These are phyloP conservation scores for Sphagnurus paluster DNA, from an alignment of 1,284 basidiomycete genomes.

Conservation along the genomic window DNA sequence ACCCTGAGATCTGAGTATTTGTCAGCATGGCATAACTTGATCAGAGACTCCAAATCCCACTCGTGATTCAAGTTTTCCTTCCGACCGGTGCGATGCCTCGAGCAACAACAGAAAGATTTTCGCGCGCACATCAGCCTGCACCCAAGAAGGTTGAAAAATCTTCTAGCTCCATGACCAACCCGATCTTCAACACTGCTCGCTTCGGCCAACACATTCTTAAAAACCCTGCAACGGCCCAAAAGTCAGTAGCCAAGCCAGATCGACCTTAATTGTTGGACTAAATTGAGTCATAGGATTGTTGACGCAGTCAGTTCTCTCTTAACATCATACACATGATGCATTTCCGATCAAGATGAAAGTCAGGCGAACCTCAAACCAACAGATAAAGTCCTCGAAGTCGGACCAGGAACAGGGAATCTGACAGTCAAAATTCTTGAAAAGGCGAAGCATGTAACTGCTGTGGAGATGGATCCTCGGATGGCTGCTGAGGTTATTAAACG, in stretches of 20 bases:
- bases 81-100: too few species aligned
- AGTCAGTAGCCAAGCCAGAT: constrained; percentile 49
- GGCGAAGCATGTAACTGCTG: constrained; percentile 89
- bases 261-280: constrained; percentile 2
- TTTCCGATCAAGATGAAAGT: constrained; percentile 1
- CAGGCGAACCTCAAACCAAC: constrained; percentile 93
- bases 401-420: constrained; percentile 97
- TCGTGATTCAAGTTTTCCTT: too few species aligned
- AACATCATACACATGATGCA: neutral
- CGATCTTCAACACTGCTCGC: constrained; percentile 90
- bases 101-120: constrained; percentile 84
- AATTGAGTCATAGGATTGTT: constrained; percentile 60
- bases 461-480: constrained; percentile 99
- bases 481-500: constrained; percentile 97
- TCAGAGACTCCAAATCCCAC: too few species aligned
- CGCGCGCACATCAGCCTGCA: constrained; percentile 72
- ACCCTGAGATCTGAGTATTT: too few species aligned
- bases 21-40: too few species aligned
- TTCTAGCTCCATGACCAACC: constrained; percentile 63
- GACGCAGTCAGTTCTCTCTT: constrained; percentile 39
- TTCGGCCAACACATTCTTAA: constrained; percentile 99
- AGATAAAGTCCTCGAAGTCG: constrained; percentile 96
- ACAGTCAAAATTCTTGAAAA: constrained; percentile 94
- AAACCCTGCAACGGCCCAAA: constrained; percentile 88
- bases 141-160: constrained; percentile 58